Evolutionary conservation across 306 rosid genomes (phyloP).

Genomic region (Mimosa bimucronata): DNA sequence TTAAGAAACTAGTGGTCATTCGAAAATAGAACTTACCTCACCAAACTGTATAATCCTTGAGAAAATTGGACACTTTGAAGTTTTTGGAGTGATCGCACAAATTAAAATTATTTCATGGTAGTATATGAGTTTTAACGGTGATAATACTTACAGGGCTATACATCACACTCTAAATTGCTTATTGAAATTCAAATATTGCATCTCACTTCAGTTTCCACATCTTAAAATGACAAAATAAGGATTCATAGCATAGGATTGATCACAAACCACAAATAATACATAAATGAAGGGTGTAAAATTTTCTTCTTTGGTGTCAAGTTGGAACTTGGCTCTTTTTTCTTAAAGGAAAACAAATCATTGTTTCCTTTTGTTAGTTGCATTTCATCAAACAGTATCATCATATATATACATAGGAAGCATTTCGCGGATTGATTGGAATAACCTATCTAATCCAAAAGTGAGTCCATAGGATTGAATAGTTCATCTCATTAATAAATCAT

Average conservation of each 20-base stretch:
- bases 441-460: neutral
- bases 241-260: too few relatives aligned
- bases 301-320: neutral
- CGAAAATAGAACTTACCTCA: neutral
- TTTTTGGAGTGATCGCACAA: too few relatives aligned
- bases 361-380: neutral
- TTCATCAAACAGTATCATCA: neutral
- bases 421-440: neutral
- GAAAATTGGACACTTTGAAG: neutral
- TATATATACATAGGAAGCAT: neutral
- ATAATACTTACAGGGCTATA: too few relatives aligned
- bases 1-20: neutral
- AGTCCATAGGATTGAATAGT: slow-evolving; percentile 1
- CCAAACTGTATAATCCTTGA: neutral
- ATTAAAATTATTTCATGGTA: too few relatives aligned
- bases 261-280: neutral
- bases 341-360: neutral
- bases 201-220: too few relatives aligned
- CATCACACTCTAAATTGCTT: too few relatives aligned
- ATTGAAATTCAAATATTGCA: too few relatives aligned
- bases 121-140: too few relatives aligned
- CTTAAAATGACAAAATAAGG: too few relatives aligned
- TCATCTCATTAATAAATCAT: neutral
- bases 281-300: neutral
- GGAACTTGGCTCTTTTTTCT: neutral